Base-by-base conservation (phyloP, 306 rosid genomes). In the Parietaria judaica region DNA sequence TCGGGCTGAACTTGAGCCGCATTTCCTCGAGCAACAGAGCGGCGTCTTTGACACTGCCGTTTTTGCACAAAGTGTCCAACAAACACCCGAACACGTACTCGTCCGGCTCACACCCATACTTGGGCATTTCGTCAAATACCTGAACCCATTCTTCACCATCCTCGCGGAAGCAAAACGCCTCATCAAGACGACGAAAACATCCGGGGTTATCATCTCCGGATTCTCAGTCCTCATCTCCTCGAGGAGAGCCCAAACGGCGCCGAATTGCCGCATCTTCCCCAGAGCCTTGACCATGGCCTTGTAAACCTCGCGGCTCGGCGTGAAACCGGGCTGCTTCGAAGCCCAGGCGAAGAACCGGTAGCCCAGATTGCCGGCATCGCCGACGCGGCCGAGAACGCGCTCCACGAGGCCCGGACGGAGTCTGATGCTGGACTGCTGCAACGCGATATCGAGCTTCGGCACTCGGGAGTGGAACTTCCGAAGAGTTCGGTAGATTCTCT, bases 351-450 rank as follows among this genome's bases (percentile, higher is more conserved):
- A 86, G 71, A 86, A 86, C 55, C 84, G 64, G 72, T 84, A 84
- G n/a, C 86, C 97, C 72, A 89, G 76, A 62, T 78, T 86, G 44
- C 95, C 95, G 8, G 95, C 95, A 64, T 86, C 97, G 45, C 97
- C 90, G 39, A 91, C 83, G 36, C 95, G 80, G 70, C 72, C 81
- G 68, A 90, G 67, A 6, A 84, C 81, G 2, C 86, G 86, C 56
- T 86, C 94, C 0, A 86, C 65, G 58, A 90, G 76, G 31, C 97
- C 90, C n/a, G 82, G 58, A 31, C 86, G 79, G 61, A 90, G 60
- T 56, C 67, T 61, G 66, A 90, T 81, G 11, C 95, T 90, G 3
- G 86, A 90, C 74, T 90, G 83, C 38, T 77, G 80, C 64, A 90
- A 66, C 47, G 97, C 90, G 45, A 84, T 83, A 72, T 90, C 95